These are phyloP conservation scores for Thermothelomyces thermophilus DNA, from an alignment of 2,329 filamentous ascomycete genomes.

Conservation along the genomic window DNA sequence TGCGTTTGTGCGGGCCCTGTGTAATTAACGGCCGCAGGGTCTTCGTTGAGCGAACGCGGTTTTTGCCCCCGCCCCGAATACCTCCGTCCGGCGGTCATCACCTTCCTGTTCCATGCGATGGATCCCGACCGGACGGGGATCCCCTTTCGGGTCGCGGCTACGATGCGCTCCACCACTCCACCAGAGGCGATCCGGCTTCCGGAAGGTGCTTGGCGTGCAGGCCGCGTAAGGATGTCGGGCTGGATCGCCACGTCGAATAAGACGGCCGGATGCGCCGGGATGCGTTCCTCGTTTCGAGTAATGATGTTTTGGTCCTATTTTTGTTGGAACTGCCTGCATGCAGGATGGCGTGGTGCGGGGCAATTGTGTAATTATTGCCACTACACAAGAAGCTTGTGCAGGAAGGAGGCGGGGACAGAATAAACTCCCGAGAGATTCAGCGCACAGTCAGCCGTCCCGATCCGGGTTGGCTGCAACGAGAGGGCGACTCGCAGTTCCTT, in stretches of 20 bases:
- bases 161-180: not conserved
- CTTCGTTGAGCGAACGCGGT: not conserved
- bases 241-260: not conserved
- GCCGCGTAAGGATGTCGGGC: not conserved
- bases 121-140: not conserved
- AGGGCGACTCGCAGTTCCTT: too few relatives aligned
- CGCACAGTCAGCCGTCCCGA: too few relatives aligned
- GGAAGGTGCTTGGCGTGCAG: constrained; percentile 9
- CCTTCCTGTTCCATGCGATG: constrained; percentile 8
- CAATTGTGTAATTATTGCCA: too few relatives aligned
- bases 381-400: too few relatives aligned
- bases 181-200: constrained; percentile 5
- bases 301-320: too few relatives aligned
- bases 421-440: too few relatives aligned
- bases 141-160: not conserved
- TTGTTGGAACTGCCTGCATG: too few relatives aligned
- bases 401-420: too few relatives aligned
- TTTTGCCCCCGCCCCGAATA: not conserved
- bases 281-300: not conserved
- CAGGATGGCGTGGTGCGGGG: too few relatives aligned
- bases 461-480: too few relatives aligned
- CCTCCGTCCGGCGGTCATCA: too few relatives aligned
- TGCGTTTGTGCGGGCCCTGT: too few relatives aligned
- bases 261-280: not conserved
- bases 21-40: not conserved